Conservation (phyloP, 2,329 filamentous ascomycete species). For the Aureobasidium namibiae region DNA sequence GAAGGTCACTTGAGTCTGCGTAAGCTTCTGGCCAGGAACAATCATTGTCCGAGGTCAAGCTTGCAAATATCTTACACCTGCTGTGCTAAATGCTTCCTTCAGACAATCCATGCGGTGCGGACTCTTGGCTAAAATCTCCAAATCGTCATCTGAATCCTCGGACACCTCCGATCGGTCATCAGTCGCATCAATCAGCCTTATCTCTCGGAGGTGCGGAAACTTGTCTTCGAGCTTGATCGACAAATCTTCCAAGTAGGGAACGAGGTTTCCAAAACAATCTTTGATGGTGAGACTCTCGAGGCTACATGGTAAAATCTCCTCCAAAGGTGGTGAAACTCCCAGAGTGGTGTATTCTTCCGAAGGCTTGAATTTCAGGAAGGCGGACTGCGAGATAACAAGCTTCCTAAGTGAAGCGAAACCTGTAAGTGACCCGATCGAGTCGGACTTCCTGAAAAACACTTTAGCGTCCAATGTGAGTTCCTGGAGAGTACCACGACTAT, state of each 20-base stretch:
- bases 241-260: not conserved
- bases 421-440: not conserved
- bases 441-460: not conserved
- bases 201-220: not conserved
- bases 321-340: not conserved
- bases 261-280: not conserved
- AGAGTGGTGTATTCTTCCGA: not conserved
- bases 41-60: no score
- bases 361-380: not conserved
- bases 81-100: not conserved
- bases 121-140: not conserved
- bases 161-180: not conserved
- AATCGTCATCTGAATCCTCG: not conserved
- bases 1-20: not conserved
- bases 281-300: not conserved
- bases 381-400: not conserved
- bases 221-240: not conserved
- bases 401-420: not conserved
- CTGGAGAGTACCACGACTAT: not conserved
- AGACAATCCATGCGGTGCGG: not conserved
- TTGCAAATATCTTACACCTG: not conserved
- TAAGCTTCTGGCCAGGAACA: no score
- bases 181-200: not conserved
- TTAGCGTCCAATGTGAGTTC: not conserved
- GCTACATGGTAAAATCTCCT: not conserved